A percentile compares a stretch with the other conserved stretches of the same genome.
Evolutionary conservation across 2,329 filamentous ascomycete species (phyloP).

Genomic region (Trichoderma koningiopsis): DNA sequence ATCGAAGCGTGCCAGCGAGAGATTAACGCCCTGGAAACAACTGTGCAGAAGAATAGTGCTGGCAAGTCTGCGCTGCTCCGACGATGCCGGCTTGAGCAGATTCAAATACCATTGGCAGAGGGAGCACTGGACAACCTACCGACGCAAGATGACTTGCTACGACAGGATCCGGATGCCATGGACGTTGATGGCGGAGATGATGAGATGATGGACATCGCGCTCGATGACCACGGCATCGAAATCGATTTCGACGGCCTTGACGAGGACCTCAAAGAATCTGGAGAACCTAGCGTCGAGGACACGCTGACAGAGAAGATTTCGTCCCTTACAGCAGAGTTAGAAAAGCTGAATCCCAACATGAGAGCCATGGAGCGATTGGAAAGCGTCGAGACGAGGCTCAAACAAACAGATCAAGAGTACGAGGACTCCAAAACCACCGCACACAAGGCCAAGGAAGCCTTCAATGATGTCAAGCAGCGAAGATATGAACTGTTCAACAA

Average conservation of each 20-base stretch:
- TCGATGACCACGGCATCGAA: constrained; percentile 89
- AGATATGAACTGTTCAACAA: constrained; percentile 92
- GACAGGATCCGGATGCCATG: constrained; percentile 84
- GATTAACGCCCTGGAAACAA: constrained; percentile 77
- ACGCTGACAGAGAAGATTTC: constrained; percentile 76
- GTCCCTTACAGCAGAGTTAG: constrained; percentile 74
- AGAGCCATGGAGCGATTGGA: constrained; percentile 90
- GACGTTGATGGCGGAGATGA: constrained; percentile 76
- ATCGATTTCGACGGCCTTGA: constrained; percentile 82
- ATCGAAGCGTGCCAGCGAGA: constrained; percentile 74
- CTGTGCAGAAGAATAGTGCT: constrained; percentile 82
- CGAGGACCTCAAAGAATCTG: constrained; percentile 78
- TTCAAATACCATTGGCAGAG: constrained; percentile 75
- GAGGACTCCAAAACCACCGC: constrained; percentile 78
- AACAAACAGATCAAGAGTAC: constrained; percentile 84
- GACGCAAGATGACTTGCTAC: constrained; percentile 78
- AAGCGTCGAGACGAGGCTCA: constrained; percentile 78
- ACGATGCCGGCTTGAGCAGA: constrained; percentile 90
- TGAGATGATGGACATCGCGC: constrained; percentile 62
- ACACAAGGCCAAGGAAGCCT: constrained; percentile 76
- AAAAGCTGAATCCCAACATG: constrained; percentile 96
- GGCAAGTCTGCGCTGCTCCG: constrained; percentile 82
- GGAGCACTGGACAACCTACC: constrained; percentile 84
- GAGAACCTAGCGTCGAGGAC: constrained; percentile 71
- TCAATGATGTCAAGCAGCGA: constrained; percentile 77